phyloP scores from a whole-genome alignment of 2,329 filamentous ascomycete genomes.

The Trichoderma sp. region DNA sequence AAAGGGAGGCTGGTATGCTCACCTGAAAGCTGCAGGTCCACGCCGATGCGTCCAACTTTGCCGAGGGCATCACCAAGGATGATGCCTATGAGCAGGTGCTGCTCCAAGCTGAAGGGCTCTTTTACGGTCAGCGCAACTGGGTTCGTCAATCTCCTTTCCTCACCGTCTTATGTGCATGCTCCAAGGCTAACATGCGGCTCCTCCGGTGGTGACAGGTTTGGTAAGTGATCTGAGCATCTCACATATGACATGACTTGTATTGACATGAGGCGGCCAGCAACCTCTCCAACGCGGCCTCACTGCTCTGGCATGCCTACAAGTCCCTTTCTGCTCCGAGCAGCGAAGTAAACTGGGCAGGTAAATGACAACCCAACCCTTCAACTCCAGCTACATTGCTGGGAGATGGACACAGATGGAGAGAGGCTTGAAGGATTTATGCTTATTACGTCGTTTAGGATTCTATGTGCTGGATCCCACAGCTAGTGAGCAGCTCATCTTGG shows the following conservation, averaged over 20 bases:
- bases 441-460: slow-evolving; percentile 54
- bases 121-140: slow-evolving; percentile 76
- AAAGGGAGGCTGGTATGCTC: slow-evolving; percentile 9
- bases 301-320: slow-evolving; percentile 78
- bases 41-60: slow-evolving; percentile 76
- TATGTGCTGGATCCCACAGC: slow-evolving; percentile 60
- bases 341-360: slow-evolving; percentile 75
- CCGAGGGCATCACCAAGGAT: slow-evolving; percentile 62
- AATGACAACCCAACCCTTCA: not conserved
- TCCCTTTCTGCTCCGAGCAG: slow-evolving; percentile 65
- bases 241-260: not conserved
- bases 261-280: slow-evolving; percentile 52
- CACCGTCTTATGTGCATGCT: not conserved
- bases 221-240: slow-evolving; percentile 8
- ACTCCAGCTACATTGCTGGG: not conserved
- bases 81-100: slow-evolving; percentile 74
- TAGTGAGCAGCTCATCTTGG: slow-evolving; percentile 63
- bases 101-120: slow-evolving; percentile 65
- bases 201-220: slow-evolving; percentile 12
- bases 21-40: slow-evolving; percentile 55
- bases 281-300: slow-evolving; percentile 69
- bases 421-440: not conserved
- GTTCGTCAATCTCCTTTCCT: slow-evolving; percentile 44
- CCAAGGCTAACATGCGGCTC: not conserved
- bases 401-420: not conserved